These are phyloP conservation scores for Rosa chinensis DNA, from an alignment of 306 rosid species.

Conservation along the genomic window DNA sequence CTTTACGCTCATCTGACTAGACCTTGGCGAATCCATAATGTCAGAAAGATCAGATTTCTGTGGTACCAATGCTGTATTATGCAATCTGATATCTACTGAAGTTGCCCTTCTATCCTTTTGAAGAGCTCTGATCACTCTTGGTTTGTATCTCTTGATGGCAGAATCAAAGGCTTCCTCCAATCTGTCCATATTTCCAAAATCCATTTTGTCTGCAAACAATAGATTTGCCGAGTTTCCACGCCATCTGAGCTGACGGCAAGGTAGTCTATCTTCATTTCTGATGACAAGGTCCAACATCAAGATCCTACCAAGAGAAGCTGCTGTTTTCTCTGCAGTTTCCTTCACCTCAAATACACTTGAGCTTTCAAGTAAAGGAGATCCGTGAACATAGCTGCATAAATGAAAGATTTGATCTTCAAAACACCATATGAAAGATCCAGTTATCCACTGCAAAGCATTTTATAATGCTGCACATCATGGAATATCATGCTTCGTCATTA, in stretches of 20 bases:
- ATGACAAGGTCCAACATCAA: constrained; percentile 89
- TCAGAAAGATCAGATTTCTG: constrained; percentile 72
- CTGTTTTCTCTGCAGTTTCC: constrained; percentile 65
- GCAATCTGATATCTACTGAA: constrained; percentile 66
- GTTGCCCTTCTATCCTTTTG: constrained; percentile 83
- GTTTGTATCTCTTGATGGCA: constrained; percentile 62
- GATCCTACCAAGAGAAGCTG: constrained; percentile 84
- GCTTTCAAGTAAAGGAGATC: constrained; percentile 88
- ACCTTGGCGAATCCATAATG: constrained; percentile 61
- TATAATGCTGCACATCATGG: neutral
- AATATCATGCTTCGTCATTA: constrained; percentile 11
- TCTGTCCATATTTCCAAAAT: constrained; percentile 45
- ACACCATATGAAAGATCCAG: constrained; percentile 15
- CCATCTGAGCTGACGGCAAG: constrained; percentile 91
- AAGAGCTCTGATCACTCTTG: constrained; percentile 55
- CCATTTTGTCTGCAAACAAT: constrained; percentile 65
- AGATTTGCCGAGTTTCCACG: constrained; percentile 93
- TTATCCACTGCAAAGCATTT: constrained; percentile 11
- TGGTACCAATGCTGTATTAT: constrained; percentile 47
- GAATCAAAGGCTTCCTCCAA: constrained; percentile 62
- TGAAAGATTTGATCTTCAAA: constrained; percentile 25
- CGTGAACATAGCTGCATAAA: constrained; percentile 81
- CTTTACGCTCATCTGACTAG: constrained; percentile 37
- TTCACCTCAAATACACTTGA: constrained; percentile 63
- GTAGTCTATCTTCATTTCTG: constrained; percentile 97